These are phyloP conservation scores for Avicennia marina DNA, from an alignment of 257 asterid genomes.

Conservation along the genomic window DNA sequence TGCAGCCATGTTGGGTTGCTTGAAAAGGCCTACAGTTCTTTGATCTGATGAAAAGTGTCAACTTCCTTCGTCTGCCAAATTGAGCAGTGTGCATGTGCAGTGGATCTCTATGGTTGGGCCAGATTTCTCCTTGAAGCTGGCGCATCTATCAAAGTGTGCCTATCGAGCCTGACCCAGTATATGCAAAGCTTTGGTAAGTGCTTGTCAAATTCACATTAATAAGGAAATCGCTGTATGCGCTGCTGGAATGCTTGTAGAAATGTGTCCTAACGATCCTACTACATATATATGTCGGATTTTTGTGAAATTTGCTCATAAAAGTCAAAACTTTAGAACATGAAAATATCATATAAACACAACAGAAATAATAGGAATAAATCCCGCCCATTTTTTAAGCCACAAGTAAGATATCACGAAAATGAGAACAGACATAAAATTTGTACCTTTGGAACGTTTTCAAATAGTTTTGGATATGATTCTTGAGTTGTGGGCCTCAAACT, in stretches of 20 bases:
- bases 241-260: constrained; percentile 48
- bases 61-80: constrained; percentile 20
- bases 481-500: no score
- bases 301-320: no score
- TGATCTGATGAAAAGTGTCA: constrained; percentile 39
- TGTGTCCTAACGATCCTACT: constrained; percentile 55
- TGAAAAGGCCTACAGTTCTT: constrained; percentile 51
- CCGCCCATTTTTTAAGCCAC: no score
- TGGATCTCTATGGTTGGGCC: constrained; percentile 61
- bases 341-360: no score
- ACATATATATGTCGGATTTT: constrained; percentile 40
- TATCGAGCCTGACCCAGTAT: constrained; percentile 40
- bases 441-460: no score
- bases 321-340: no score
- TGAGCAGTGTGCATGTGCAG: constrained; percentile 63
- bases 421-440: no score
- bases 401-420: no score
- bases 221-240: constrained; percentile 41
- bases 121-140: constrained; percentile 55
- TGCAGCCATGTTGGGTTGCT: constrained; percentile 66
- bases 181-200: constrained; percentile 46
- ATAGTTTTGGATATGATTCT: no score
- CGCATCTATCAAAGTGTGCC: constrained; percentile 51
- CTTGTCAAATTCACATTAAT: constrained; percentile 50
- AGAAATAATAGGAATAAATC: no score